Percentiles rank a stretch among this genome's conserved stretches.
Conservation (phyloP, 1,139 yeast species). For the Pichia sp. region DNA sequence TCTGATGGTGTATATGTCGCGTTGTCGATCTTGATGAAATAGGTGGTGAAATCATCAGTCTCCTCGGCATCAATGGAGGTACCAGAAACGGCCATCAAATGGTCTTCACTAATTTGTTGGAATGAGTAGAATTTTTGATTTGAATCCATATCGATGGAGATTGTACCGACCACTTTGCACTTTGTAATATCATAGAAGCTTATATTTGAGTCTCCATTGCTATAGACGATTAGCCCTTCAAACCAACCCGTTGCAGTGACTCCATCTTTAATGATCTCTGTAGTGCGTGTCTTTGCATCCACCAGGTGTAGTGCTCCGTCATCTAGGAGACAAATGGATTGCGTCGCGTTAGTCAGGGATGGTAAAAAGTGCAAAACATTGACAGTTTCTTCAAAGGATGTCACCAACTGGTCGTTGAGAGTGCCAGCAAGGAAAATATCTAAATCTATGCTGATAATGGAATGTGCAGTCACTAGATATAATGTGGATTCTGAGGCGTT, state of each 20-base stretch:
- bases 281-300: constrained; percentile 1
- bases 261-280: constrained; percentile 1
- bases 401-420: constrained; percentile 3
- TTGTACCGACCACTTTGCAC: neutral
- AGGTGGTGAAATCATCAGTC: constrained; percentile 7
- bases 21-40: constrained; percentile 2
- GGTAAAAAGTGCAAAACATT: constrained; percentile 8
- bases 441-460: constrained; percentile 5
- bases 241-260: constrained; percentile 12
- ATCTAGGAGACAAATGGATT: constrained; percentile 5
- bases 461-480: constrained; percentile 5
- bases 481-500: constrained; percentile 11
- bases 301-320: constrained; percentile 6
- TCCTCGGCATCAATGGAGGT: constrained; percentile 4
- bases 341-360: constrained; percentile 3
- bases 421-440: constrained; percentile 9
- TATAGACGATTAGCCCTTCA: constrained; percentile 1
- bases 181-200: constrained; percentile 2
- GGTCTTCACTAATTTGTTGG: constrained; percentile 4
- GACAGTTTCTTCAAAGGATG: neutral
- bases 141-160: neutral
- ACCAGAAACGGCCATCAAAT: constrained; percentile 6
- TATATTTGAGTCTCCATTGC: neutral
- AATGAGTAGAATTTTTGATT: constrained; percentile 6
- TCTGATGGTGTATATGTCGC: neutral